Base-by-base conservation (phyloP, 1,139 yeast species). In the Lodderomyces orthopsilosis region DNA sequence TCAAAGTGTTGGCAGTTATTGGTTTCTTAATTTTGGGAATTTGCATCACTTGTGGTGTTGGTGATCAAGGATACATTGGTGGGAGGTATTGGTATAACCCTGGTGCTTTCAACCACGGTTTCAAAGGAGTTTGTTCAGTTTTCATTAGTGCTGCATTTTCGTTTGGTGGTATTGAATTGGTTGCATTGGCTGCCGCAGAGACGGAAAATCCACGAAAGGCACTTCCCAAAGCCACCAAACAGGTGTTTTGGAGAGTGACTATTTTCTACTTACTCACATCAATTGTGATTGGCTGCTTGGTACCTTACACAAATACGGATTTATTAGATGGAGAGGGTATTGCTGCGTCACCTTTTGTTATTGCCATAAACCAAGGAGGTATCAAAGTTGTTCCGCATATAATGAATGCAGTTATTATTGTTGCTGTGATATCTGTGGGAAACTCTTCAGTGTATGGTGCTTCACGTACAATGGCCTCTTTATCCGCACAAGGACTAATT, bases 121-220 rank as follows among this genome's bases (percentile, higher is more conserved):
- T 87, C 78, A 88, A 89, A 60, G 96, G 96, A 52, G 81, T 88
- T 23, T 79, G 89, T 56, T 70, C 87, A n/a, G 85, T 85, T 26
- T 85, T 90, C 56, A 89, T 90, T 41, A 79, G 84, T 26, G 94
- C 95, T 22, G 94, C 96, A 6, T 90, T 88, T 64, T 81, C 96
- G 4, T 85, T 86, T 56, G 90, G 70, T 32, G 71, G 71, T 37
- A 65, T 74, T 18, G 78, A 73, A 53, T 62, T 74, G 57, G 85
- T 85, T 46, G 94, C 94, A 43, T 70, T 89, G 51, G 90, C 95
- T 15, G 90, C 95, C 30, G 89, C 94, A 15, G 96, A 89, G 65
- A 81, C 95, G 37, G 73, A 72, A 37, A 81, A 85, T 61, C 95
- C 95, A 35, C 52, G 74, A 58, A 76, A 74, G 56, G 62, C 86